Base-by-base conservation (phyloP, 768 basidiomycete genomes). In the Hebeloma cylindrosporum region DNA sequence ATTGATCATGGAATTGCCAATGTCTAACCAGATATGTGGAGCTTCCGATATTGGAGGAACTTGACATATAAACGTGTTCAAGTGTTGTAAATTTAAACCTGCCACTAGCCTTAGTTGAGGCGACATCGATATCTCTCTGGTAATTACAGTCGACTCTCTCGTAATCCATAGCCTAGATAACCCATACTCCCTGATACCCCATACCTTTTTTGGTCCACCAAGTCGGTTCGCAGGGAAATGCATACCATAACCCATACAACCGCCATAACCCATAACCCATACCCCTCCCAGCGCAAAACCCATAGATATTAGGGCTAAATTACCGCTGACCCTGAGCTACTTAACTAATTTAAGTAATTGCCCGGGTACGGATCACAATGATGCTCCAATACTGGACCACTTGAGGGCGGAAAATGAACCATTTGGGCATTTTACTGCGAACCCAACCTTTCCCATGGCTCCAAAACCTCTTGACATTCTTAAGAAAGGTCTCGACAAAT, bases 121-220 rank as follows among this genome's bases (percentile, higher is more conserved):
- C n/a, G n/a, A n/a, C n/a, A n/a, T n/a, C n/a, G n/a, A n/a, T n/a
- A n/a, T n/a, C n/a, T n/a, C n/a, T n/a, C n/a, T n/a, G n/a, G n/a
- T n/a, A n/a, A n/a, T n/a, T n/a, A n/a, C n/a, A n/a, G n/a, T n/a
- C n/a, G n/a, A n/a, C n/a, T n/a, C n/a, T n/a, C n/a, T n/a, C n/a
- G n/a, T n/a, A n/a, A n/a, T n/a, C n/a, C n/a, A n/a, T n/a, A n/a
- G n/a, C n/a, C n/a, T n/a, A n/a, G n/a, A n/a, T n/a, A n/a, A n/a
- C n/a, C n/a, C n/a, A n/a, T n/a, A n/a, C n/a, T n/a, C n/a, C n/a
- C n/a, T n/a, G n/a, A 49, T 38, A 48, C 25, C 50, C 52, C 54
- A 59, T 59, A 48, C 22, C 17, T 39, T 54, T 53, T 53, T 44
- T 13, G n/a, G 39, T 50, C 47, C 44, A 59, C 52, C 52, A 45